Percentiles rank a stretch among this genome's conserved stretches.
These are phyloP conservation scores for Harringtonia aguacate DNA, from an alignment of 2,329 filamentous ascomycete species.

Conservation along the genomic window DNA sequence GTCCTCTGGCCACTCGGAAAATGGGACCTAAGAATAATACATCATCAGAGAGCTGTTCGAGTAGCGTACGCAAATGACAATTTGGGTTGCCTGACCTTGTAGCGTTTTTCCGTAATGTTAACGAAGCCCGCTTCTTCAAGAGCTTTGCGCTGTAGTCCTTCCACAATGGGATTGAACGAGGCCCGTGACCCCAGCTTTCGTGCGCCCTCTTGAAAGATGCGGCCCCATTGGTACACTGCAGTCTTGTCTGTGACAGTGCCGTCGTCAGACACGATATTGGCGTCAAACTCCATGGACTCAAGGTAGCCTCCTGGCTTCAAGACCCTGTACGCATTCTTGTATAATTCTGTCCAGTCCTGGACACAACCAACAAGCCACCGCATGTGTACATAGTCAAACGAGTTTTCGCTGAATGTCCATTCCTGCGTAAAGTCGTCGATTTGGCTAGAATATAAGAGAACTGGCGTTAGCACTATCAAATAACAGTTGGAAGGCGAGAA, in stretches of 20 bases:
- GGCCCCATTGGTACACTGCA: too few species aligned
- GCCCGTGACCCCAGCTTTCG: too few species aligned
- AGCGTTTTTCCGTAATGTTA: conserved; percentile 40
- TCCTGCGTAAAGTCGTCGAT: conserved; percentile 16
- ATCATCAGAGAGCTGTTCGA: too few species aligned
- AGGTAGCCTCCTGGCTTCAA: conserved; percentile 39
- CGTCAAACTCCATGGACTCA: conserved; percentile 11
- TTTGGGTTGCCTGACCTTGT: conserved; percentile 26
- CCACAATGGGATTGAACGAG: conserved; percentile 24
- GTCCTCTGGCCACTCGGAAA: too few species aligned
- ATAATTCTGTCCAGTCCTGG: conserved; percentile 12
- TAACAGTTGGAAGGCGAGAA: not conserved
- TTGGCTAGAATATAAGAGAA: conserved; percentile 7
- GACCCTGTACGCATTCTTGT: conserved; percentile 11
- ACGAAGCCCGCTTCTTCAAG: conserved; percentile 46
- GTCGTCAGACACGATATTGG: conserved; percentile 15
- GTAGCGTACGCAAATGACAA: too few species aligned
- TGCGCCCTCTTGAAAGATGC: too few species aligned
- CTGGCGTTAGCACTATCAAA: too few species aligned
- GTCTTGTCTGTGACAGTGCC: conserved; percentile 8
- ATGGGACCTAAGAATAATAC: too few species aligned
- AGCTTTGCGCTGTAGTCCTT: conserved; percentile 36
- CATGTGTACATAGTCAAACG: conserved; percentile 18
- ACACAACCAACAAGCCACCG: conserved; percentile 17
- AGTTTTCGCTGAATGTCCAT: conserved; percentile 13